phyloP scores from a whole-genome alignment of 257 asterid genomes.

The Agastache rugosa region DNA sequence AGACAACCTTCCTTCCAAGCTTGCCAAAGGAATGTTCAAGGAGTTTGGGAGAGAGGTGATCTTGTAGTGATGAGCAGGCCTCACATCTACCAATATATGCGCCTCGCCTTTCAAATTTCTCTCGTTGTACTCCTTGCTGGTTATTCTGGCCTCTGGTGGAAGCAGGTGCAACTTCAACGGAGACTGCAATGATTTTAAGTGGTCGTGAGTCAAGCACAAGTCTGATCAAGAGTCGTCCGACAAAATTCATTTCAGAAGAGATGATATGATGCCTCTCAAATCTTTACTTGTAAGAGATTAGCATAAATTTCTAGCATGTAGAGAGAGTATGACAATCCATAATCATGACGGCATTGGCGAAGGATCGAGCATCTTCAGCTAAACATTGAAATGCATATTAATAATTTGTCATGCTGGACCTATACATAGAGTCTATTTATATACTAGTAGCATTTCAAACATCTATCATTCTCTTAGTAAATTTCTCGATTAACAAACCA shows the following conservation, averaged over 20 bases:
- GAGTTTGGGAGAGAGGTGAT: constrained; percentile 79
- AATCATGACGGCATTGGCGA: background rate
- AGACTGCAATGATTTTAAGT: constrained; percentile 55
- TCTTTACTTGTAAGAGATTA: background rate
- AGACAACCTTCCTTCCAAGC: constrained; percentile 56
- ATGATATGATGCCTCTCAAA: background rate
- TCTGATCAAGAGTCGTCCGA: constrained; percentile 11
- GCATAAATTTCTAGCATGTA: background rate
- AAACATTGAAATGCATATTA: background rate
- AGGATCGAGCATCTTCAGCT: background rate
- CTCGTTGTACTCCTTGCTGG: constrained; percentile 73
- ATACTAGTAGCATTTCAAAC: background rate
- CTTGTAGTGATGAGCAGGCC: constrained; percentile 92
- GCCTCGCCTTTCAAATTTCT: constrained; percentile 56
- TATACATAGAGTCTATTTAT: constrained; percentile 5
- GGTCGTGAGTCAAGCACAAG: constrained; percentile 23
- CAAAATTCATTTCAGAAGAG: background rate
- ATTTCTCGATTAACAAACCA: background rate
- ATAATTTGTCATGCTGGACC: background rate
- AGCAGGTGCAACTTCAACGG: constrained; percentile 79
- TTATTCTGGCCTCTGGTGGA: constrained; percentile 71
- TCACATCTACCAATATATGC: constrained; percentile 78
- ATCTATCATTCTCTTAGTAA: background rate
- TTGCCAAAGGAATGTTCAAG: constrained; percentile 74
- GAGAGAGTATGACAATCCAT: background rate